Evolutionary conservation across 345 rosid genomes (phyloP).

Genomic region (Salix purpurea): DNA sequence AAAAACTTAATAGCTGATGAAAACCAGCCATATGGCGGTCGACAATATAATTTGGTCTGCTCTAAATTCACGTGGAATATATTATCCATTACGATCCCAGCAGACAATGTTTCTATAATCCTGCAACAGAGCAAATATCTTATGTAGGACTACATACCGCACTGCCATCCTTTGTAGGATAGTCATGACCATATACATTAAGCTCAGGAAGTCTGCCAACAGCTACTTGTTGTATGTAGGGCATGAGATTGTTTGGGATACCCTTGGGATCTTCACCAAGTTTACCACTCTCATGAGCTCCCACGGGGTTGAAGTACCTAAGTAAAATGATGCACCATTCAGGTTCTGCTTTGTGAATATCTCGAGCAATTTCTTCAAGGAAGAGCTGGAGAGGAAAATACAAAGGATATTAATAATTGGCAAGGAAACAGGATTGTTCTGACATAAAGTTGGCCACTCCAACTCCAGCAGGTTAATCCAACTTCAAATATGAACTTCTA

Average conservation of each 20-base stretch:
- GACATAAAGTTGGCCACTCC: neutral
- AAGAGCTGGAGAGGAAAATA: slow-evolving; percentile 46
- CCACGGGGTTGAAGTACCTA: slow-evolving; percentile 94
- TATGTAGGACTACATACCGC: slow-evolving; percentile 51
- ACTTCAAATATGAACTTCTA: neutral
- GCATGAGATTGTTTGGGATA: slow-evolving; percentile 90
- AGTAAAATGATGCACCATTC: slow-evolving; percentile 80
- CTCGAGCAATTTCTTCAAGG: slow-evolving; percentile 89
- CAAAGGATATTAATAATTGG: slow-evolving; percentile 5
- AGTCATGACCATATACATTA: slow-evolving; percentile 83
- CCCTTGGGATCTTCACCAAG: slow-evolving; percentile 98
- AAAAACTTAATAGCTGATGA: neutral
- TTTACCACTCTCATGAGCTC: slow-evolving; percentile 89
- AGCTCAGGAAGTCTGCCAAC: slow-evolving; percentile 92
- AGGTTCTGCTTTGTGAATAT: slow-evolving; percentile 77
- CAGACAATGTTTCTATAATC: neutral
- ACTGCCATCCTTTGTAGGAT: slow-evolving; percentile 83
- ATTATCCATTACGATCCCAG: neutral
- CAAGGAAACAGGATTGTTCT: neutral
- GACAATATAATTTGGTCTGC: neutral
- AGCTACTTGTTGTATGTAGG: slow-evolving; percentile 94
- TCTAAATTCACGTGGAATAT: neutral
- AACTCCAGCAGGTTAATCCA: neutral
- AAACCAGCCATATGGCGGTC: neutral
- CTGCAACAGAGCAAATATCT: neutral